Evolutionary conservation across 2,329 filamentous ascomycete species (phyloP), one percentile per base, ranked within the genome.

Genomic region (Lizonia empirigonia): DNA sequence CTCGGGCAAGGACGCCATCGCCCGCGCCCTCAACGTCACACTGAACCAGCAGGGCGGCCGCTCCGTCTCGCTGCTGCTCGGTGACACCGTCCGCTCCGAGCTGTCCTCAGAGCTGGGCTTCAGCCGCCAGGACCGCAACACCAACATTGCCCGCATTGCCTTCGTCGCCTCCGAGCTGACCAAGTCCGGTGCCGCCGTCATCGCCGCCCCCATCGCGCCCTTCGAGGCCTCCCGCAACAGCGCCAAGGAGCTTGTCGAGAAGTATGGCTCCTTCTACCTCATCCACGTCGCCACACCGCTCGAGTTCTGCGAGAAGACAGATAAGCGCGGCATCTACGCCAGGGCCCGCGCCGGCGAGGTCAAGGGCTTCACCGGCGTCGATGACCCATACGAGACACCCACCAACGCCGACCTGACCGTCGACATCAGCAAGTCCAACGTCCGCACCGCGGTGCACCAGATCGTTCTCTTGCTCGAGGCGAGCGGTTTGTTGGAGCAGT

Each of bases 11-110:
- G 93, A 97, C 77, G 90, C 94, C 73, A 89, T 99, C 65, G 94
- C 91, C 44, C 90, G 94, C 65, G 94, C 94, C 33, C 84, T 99
- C 56, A 94, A 99, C 78, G 91, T 96, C 50, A 97, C 93, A 0
- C 85, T 99, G 59, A 97, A 97, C 84, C 93, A 99, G 81, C 92
- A 97, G 78, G 92, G 93, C 62, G 94, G 94, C 53, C 91, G 94
- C 52, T 90, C 91, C 58, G 94, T 97, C 50, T 95, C 92, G 15
- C 87, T 99, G 71, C 85, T 99, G 38, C 85, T 99, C 52, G 94
- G 94, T 67, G 94, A 99, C 79, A 97, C 91, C 6, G 92, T 99
- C 59, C 91, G 94, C 67, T 82, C 85, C 68, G 94, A 97, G 79
- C 86, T 99, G 40, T 96, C 91, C 9, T 89, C 91, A 2, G 94